phyloP scores from a whole-genome alignment of 805 yeast genomes.

The Lipomyces yamanashiensis region DNA sequence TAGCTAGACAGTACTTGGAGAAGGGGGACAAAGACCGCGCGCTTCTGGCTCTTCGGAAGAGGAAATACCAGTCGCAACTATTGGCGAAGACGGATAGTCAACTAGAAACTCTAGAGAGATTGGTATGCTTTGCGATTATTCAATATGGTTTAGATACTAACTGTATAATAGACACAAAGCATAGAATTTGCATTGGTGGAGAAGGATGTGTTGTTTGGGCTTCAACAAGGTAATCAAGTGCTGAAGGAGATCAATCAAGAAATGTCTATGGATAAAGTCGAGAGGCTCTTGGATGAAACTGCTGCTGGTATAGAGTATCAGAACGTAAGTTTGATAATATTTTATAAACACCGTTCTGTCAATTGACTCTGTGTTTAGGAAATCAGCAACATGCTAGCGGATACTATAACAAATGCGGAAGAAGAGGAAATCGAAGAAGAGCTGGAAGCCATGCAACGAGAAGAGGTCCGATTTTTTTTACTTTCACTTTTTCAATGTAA shows the following conservation, averaged over 20 bases:
- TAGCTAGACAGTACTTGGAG: slow-evolving; percentile 62
- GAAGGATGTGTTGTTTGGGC: slow-evolving; percentile 78
- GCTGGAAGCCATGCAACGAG: slow-evolving; percentile 42
- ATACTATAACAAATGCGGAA: slow-evolving; percentile 46
- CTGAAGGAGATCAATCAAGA: slow-evolving; percentile 77
- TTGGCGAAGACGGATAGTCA: slow-evolving; percentile 75
- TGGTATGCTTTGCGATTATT: slow-evolving; percentile 54
- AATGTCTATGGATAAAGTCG: slow-evolving; percentile 77
- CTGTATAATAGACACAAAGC: slow-evolving; percentile 35
- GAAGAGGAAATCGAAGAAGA: slow-evolving; percentile 45
- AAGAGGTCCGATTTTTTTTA: slow-evolving; percentile 33
- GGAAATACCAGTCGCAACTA: slow-evolving; percentile 80
- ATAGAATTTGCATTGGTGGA: slow-evolving; percentile 91
- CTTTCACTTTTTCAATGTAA: slow-evolving; percentile 27
- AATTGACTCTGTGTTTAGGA: slow-evolving; percentile 38
- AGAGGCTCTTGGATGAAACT: slow-evolving; percentile 78
- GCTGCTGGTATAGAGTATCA: slow-evolving; percentile 82
- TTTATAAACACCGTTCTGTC: slow-evolving; percentile 9
- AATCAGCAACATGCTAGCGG: slow-evolving; percentile 46
- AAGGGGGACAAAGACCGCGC: slow-evolving; percentile 64
- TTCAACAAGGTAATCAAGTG: slow-evolving; percentile 78
- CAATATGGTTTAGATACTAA: slow-evolving; percentile 42
- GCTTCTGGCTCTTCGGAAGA: slow-evolving; percentile 68
- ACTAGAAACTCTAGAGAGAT: slow-evolving; percentile 74
- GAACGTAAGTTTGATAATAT: slow-evolving; percentile 49